A percentile compares a stretch with the other conserved stretches of the same genome.
Conservation (phyloP, 148 eudicot species). For the Rhododendron henanense region DNA sequence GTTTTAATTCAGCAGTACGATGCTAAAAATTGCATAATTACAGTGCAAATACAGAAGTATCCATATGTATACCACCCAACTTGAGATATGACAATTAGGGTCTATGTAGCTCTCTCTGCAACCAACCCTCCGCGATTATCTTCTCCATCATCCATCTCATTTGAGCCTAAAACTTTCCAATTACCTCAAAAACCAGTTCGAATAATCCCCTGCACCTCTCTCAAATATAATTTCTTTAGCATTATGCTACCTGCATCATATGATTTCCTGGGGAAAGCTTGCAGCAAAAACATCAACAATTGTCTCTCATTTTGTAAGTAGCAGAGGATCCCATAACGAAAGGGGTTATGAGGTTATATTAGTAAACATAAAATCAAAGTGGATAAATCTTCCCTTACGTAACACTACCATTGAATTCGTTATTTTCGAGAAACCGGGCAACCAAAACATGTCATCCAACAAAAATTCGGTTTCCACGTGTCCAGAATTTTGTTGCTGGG, state of each 20-base stretch:
- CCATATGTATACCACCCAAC: neutral
- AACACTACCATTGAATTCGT: constrained; percentile 37
- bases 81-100: neutral
- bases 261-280: constrained; percentile 1
- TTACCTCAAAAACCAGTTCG: neutral
- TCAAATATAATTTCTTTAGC: neutral
- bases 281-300: neutral
- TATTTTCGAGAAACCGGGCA: constrained; percentile 55
- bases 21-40: constrained; percentile 6
- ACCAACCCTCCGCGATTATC: neutral
- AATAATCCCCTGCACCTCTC: neutral
- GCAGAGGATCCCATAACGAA: neutral
- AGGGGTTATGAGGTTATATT: neutral
- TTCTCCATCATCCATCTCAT: constrained; percentile 2
- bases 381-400: constrained; percentile 24
- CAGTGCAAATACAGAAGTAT: neutral
- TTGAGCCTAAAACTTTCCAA: neutral
- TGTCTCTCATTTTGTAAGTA: neutral
- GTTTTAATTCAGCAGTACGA: neutral
- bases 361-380: neutral
- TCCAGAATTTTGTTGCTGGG: neutral
- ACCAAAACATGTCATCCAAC: neutral
- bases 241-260: neutral
- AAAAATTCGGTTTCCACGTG: neutral
- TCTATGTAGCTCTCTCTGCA: neutral